Evolutionary conservation across 2,329 filamentous ascomycete genomes (phyloP).

Genomic region (Fusarium stilboides): DNA sequence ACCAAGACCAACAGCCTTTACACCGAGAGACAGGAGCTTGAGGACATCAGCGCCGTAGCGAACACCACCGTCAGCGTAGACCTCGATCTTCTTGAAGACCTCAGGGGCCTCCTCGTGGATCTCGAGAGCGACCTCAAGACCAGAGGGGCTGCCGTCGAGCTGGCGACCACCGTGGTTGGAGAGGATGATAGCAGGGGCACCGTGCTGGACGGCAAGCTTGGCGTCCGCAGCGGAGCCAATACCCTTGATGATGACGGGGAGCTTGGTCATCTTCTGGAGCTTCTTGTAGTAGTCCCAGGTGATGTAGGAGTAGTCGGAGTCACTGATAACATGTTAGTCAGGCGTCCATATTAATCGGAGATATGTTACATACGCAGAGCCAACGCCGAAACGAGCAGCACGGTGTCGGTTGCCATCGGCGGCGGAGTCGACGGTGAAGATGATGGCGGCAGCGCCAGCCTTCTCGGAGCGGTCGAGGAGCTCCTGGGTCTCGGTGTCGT

Average conservation of each 20-base stretch:
- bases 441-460: slow-evolving; percentile 55
- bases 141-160: slow-evolving; percentile 57
- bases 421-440: slow-evolving; percentile 60
- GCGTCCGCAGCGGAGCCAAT: slow-evolving; percentile 57
- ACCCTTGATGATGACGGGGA: slow-evolving; percentile 60
- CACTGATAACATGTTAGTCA: slow-evolving; percentile 35
- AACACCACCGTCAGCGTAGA: slow-evolving; percentile 60
- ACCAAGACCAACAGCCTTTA: slow-evolving; percentile 63
- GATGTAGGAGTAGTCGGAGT: slow-evolving; percentile 47
- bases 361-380: slow-evolving; percentile 51
- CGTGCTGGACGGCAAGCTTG: slow-evolving; percentile 53
- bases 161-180: slow-evolving; percentile 63
- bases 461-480: slow-evolving; percentile 53
- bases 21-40: slow-evolving; percentile 62
- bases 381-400: slow-evolving; percentile 57
- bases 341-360: not conserved
- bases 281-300: slow-evolving; percentile 58
- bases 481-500: slow-evolving; percentile 54
- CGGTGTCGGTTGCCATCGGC: slow-evolving; percentile 59
- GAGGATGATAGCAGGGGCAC: slow-evolving; percentile 56
- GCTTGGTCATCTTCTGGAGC: slow-evolving; percentile 54
- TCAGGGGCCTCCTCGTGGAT: slow-evolving; percentile 57
- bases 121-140: slow-evolving; percentile 58
- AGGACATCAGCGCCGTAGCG: slow-evolving; percentile 61
- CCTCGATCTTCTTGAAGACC: slow-evolving; percentile 58